Evolutionary conservation across 75 land plant genomes (phyloP), one percentile per base, ranked within the genome.

Genomic region (Isoetes taiwanensis): DNA sequence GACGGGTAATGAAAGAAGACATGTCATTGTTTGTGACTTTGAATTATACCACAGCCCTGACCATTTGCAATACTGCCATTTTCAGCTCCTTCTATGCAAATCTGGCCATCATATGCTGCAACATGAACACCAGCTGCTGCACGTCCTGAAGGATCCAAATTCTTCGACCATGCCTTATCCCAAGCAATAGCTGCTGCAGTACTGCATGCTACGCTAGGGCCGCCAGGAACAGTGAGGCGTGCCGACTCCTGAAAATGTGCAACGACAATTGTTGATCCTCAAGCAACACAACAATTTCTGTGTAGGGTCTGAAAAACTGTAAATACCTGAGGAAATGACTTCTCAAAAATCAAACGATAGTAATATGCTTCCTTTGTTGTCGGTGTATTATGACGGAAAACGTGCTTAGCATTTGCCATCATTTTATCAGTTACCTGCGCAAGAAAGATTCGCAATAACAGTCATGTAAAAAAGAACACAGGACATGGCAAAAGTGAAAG

Each of bases 131-230:
- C 97, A 10, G 78, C 73, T 2, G 97, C 97, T n/a, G n/a, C n/a
- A 28, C 97, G 58, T 5, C 97, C 96, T 5, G 96, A 90, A 10
- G 96, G 96, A 42, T 90, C 96, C 25, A 61, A 81, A 57, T 86
- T 90, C 8, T 76, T 79, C 0, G 81, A 69, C 96, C 96, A 90
- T 35, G 78, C 53, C 10, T 78, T 74, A 62, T 86, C 93, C 96
- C 96, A 90, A 37, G 78, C 96, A 9, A 86, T 61, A 5, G 96
- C 96, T 28, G 81, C 84, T 5, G 96, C 93, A 0, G 96, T 86
- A 72, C 96, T 90, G 54, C 96, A 90, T 8, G 96, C 96, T 60
- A 90, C 84, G 46, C 86, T 86, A 56, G 96, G 84, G 54, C 96
- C 96, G 3, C 91, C 90, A 8, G 96, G 96, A 39, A 90, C 97